Conservation (phyloP, 108 stramenopile species). For the Skeletonema grethae region DNA sequence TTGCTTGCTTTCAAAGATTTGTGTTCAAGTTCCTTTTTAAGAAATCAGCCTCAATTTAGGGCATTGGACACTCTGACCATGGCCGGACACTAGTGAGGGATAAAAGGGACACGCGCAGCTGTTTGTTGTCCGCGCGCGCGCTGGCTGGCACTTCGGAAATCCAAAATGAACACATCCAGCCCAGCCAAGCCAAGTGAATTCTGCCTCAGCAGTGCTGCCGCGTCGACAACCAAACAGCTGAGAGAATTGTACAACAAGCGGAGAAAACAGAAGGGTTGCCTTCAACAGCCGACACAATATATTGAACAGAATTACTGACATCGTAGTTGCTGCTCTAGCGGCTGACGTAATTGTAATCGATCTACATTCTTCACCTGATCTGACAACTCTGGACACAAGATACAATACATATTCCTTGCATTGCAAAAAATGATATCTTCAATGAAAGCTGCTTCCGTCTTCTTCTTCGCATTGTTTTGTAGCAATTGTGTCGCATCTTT, state of each 20-base stretch:
- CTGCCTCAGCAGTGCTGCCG: neutral
- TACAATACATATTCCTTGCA: neutral
- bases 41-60: too few species aligned
- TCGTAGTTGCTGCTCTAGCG: neutral
- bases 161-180: too few species aligned
- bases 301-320: too few species aligned
- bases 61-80: too few species aligned
- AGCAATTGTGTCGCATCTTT: slow-evolving; percentile 9
- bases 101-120: too few species aligned
- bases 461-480: neutral
- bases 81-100: too few species aligned
- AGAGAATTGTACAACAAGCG: too few species aligned
- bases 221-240: too few species aligned
- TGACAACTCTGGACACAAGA: neutral
- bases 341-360: neutral
- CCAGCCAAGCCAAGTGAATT: neutral
- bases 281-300: too few species aligned
- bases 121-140: too few species aligned
- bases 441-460: neutral
- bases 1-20: neutral
- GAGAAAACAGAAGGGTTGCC: too few species aligned
- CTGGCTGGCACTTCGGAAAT: neutral
- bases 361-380: neutral
- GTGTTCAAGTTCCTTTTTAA: slow-evolving; percentile 8
- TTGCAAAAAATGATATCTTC: neutral